Evolutionary conservation across 2,329 filamentous ascomycete species (phyloP).

Genomic region (Pseudocercospora eumusae): DNA sequence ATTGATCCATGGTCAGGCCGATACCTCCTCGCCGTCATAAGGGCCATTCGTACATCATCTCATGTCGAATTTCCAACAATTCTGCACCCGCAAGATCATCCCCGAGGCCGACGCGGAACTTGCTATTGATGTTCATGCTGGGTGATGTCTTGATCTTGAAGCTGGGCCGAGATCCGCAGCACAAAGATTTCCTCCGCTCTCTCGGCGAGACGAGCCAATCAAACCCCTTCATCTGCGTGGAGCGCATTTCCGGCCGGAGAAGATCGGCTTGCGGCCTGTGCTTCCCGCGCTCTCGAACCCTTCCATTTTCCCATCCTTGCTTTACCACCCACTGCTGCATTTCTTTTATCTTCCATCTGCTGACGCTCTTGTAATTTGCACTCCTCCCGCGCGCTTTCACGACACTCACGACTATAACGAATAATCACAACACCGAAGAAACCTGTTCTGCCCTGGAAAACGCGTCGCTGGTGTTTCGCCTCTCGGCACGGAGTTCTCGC

Average conservation of each 20-base stretch:
- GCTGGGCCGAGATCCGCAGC: neutral
- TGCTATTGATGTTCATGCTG: neutral
- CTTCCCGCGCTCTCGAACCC: slow-evolving; percentile 2
- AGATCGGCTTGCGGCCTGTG: neutral
- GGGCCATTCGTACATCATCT: too few species aligned
- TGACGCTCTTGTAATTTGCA: neutral
- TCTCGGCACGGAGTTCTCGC: neutral
- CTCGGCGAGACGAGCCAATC: slow-evolving; percentile 2
- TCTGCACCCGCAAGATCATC: neutral
- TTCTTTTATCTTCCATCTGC: slow-evolving; percentile 3
- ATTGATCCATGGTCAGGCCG: neutral
- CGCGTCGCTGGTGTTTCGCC: neutral
- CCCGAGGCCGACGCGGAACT: too few species aligned
- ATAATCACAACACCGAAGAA: neutral
- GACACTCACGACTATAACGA: slow-evolving; percentile 2
- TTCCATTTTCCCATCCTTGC: slow-evolving; percentile 4
- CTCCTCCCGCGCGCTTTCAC: neutral
- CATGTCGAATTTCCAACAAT: too few species aligned
- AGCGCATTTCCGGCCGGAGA: neutral
- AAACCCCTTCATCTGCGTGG: neutral
- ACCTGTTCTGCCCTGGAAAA: neutral
- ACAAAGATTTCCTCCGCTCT: neutral
- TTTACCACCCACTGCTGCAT: neutral
- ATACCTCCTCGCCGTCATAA: neutral
- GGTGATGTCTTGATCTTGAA: neutral